Evolutionary conservation across 2,329 filamentous ascomycete genomes (phyloP), one percentile per base, ranked within the genome.

Genomic region (Xylaria multiplex): DNA sequence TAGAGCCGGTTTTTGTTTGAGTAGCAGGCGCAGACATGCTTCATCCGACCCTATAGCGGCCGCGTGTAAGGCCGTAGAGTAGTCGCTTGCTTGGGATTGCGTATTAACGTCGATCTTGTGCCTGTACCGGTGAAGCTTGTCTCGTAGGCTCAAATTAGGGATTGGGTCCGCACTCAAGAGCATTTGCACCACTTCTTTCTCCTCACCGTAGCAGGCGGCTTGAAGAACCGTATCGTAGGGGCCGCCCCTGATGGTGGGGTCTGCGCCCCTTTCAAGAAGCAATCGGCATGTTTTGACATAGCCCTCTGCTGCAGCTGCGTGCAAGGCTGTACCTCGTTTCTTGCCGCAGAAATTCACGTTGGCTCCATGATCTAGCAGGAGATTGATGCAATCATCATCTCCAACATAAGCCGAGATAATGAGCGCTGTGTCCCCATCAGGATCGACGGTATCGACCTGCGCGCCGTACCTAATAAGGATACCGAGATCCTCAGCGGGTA

Each of bases 341-440:
- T 56, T 56, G 30, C 53, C 53, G 19, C 52, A 56, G 53, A 56
- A 56, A 5, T 56, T 56, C 22, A 56, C n/a, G 7, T 24, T 49
- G 45, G 45, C 55, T 9, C 43, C 30, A 30, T 58, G 30, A 11
- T 49, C 11, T 2, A 58, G n/a, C 1, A 58, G 55, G 4, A 2
- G 11, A 11, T 8, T 40, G 8, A 58, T 32, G 30, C 43, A 40
- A 4, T 22, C 43, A 11, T 49, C 40, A 8, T 58, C 55, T 1
- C 55, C 55, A 27, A 37, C 2, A 27, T 49, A 49, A 27, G 55
- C 30, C 3, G 55, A 37, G 43, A 49, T 49, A 4, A 40, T 58
- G 43, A 58, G 55, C 1, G 55, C 55, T 11, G 43, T 58, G n/a
- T 49, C 45, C 2, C 11, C 55, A 8, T 58, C 55, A 9, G 43